Evolutionary conservation across 1,284 basidiomycete species (phyloP).

Genomic region (Ceratobasidium sp.): DNA sequence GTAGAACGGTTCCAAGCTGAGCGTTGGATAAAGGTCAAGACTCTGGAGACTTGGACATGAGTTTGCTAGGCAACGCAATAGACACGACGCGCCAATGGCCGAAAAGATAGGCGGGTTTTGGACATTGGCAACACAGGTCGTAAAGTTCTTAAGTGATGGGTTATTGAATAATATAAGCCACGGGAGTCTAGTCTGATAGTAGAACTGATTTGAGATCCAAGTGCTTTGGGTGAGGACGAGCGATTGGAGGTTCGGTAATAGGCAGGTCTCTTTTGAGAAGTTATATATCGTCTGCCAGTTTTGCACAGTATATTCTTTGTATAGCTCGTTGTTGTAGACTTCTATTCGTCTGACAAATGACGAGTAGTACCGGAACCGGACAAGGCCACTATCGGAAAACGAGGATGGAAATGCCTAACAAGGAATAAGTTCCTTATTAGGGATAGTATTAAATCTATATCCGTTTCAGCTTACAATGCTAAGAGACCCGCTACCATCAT

Average conservation of each 20-base stretch:
- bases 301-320: not conserved
- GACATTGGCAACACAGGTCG: not conserved
- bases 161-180: not conserved
- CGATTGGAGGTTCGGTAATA: constrained; percentile 14
- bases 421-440: not conserved
- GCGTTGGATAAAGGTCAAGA: not conserved
- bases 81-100: not conserved
- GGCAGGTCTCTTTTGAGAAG: not conserved
- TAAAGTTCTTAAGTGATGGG: not conserved
- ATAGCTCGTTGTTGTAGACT: not conserved
- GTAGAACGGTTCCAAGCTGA: not conserved
- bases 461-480: not conserved
- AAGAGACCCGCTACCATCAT: not conserved
- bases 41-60: not conserved
- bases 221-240: not conserved
- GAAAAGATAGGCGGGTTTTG: not conserved
- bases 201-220: not conserved
- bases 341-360: not conserved
- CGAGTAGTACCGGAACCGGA: not conserved
- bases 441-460: not conserved
- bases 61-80: constrained; percentile 3
- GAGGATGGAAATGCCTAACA: not conserved
- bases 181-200: not conserved
- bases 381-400: not conserved
- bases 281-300: not conserved